Evolutionary conservation across 352 stramenopile genomes (phyloP), one percentile per base, ranked within the genome.

Genomic region (Pythium coloratum): DNA sequence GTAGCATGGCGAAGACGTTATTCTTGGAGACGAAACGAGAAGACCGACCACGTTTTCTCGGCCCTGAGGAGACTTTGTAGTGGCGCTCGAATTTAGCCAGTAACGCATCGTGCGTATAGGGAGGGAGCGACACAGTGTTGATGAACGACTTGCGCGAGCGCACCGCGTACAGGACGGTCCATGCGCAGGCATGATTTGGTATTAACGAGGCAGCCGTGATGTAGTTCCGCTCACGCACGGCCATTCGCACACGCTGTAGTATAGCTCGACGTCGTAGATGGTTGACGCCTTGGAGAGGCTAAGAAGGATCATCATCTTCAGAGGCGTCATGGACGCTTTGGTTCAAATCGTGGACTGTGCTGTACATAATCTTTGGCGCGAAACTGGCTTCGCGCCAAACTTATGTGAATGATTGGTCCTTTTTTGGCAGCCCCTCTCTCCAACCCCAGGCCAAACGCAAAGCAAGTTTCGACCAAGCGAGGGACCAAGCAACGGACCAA

Each of bases 91-190:
- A 49, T 10, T 49, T 49, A 10, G 24, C 49, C 3, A 55, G 49
- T 55, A 55, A 14, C 6, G 20, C 24, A 14, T 64, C 58, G 38
- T 32, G 57, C 9, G 58, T 42, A 30, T 64, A 26, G 4, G 58
- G 58, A 28, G 58, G 42, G 6, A 64, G 30, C 10, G 58, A 64
- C 46, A 64, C 46, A 34, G 58, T 64, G 30, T 51, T 56, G 28
- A 64, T 47, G 26, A 64, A 64, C 20, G 58, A 26, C 6, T 42
- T 26, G 18, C 28, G 26, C 24, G 53, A 59, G 8, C 53, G 26
- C 7, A 28, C 12, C 14, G 53, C 28, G 28, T 59, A 59, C 30
- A 59, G 40, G 8, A 26, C n/a, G 2, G 53, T 30, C 53, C 53
- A 59, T 3, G 40, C 40, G 16, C 40, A 49, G 16, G 5, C 40